Conservation (phyloP, 2,329 filamentous ascomycete genomes). For the Neurospora sp. region DNA sequence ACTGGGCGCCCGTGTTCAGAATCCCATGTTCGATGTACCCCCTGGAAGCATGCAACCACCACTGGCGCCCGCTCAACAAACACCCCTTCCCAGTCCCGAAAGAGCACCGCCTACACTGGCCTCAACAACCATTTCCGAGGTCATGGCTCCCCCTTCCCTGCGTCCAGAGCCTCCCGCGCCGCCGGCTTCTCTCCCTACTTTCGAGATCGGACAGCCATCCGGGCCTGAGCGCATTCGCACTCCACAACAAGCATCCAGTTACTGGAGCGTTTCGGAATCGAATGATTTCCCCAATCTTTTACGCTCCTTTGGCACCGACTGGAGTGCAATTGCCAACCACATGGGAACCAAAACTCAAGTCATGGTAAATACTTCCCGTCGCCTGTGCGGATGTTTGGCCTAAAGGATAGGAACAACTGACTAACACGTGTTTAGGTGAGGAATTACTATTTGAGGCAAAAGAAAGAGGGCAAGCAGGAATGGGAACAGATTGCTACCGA, state of each 20-base stretch:
- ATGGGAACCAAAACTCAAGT: constrained; percentile 79
- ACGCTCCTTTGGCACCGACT: constrained; percentile 69
- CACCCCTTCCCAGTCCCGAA: constrained; percentile 22
- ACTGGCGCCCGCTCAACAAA: constrained; percentile 24
- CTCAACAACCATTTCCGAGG: constrained; percentile 34
- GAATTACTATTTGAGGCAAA: constrained; percentile 56
- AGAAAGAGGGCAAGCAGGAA: constrained; percentile 46
- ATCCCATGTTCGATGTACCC: constrained; percentile 33
- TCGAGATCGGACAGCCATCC: constrained; percentile 35
- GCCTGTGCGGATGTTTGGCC: background rate
- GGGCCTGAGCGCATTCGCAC: constrained; percentile 39
- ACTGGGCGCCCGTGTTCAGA: constrained; percentile 26
- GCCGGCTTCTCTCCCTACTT: constrained; percentile 36
- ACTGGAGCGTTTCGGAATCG: constrained; percentile 78
- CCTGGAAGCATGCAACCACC: constrained; percentile 33
- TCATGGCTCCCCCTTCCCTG: constrained; percentile 47
- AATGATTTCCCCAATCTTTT: constrained; percentile 66
- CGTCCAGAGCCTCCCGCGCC: constrained; percentile 42
- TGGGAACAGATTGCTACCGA: constrained; percentile 51
- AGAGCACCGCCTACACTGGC: constrained; percentile 24
- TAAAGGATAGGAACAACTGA: constrained; percentile 6
- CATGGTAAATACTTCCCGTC: constrained; percentile 50
- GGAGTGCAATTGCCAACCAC: constrained; percentile 61
- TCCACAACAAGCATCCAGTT: constrained; percentile 59
- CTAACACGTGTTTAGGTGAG: constrained; percentile 42